phyloP scores from a whole-genome alignment of 2,329 filamentous ascomycete genomes.

The Sporothrix humicola region DNA sequence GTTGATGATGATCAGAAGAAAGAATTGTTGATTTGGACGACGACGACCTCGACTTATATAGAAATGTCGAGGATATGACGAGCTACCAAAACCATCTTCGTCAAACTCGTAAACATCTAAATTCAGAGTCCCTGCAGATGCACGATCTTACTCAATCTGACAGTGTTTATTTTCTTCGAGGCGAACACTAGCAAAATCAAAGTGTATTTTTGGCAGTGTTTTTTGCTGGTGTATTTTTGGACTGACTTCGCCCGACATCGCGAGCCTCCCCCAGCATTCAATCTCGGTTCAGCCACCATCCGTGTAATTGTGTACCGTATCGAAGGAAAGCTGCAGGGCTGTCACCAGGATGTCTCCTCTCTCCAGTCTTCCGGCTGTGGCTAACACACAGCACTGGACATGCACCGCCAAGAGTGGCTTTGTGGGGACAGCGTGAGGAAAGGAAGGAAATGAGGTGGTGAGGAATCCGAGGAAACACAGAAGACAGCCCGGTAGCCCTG shows the following conservation, averaged over 20 bases:
- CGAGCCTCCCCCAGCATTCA: not conserved
- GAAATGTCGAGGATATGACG: not conserved
- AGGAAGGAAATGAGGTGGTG: not conserved
- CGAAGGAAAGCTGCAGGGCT: not conserved
- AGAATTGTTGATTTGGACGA: slow-evolving; percentile 13
- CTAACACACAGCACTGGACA: not conserved
- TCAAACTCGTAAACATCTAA: not conserved
- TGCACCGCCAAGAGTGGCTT: not conserved
- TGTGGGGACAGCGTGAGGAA: not conserved
- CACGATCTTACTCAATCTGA: slow-evolving; percentile 26
- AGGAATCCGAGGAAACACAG: not conserved
- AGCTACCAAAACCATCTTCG: not conserved
- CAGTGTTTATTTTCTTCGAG: not conserved
- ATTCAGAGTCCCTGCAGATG: not conserved
- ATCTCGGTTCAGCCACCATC: slow-evolving; percentile 12
- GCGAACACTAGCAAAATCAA: not conserved
- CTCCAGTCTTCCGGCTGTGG: not conserved
- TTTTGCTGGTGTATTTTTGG: slow-evolving; percentile 23
- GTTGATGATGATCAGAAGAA: slow-evolving; percentile 26
- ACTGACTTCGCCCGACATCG: not conserved
- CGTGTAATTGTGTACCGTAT: slow-evolving; percentile 10
- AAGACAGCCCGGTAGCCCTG: too few species aligned
- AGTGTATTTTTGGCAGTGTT: not conserved
- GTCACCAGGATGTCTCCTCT: not conserved
- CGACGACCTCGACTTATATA: slow-evolving; percentile 31